Percentiles rank a stretch among this genome's conserved stretches.
Evolutionary conservation across 140 eudicot species (phyloP).

Genomic region (Flaveria floridana): DNA sequence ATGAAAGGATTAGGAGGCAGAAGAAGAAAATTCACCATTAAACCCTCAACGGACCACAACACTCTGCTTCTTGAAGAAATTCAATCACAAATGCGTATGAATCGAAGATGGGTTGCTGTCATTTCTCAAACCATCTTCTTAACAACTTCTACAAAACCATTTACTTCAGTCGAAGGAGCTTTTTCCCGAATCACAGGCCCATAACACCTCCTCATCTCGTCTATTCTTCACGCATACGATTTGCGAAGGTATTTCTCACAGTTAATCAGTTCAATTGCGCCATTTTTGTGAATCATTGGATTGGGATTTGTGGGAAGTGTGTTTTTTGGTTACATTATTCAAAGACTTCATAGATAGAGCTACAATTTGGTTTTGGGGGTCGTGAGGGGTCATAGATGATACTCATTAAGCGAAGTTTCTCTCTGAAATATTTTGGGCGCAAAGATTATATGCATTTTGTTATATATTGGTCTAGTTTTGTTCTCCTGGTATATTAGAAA

Average conservation of each 20-base stretch:
- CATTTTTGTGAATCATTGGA: too few relatives aligned
- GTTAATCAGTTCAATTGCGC: not conserved
- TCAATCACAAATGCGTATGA: conserved; percentile 12
- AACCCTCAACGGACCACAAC: conserved; percentile 16
- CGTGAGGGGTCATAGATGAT: conserved; percentile 2
- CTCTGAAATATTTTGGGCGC: conserved; percentile 1
- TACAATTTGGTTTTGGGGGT: conserved; percentile 1
- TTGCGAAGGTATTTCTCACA: conserved; percentile 29
- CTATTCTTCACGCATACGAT: conserved; percentile 30
- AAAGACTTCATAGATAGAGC: not conserved
- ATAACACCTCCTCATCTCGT: conserved; percentile 26
- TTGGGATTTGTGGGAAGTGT: too few relatives aligned
- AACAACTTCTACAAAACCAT: conserved; percentile 31
- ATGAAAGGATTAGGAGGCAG: conserved; percentile 5
- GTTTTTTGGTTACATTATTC: not conserved
- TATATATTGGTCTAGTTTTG: not conserved
- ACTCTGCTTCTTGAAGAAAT: not conserved
- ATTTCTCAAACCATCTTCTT: conserved; percentile 31
- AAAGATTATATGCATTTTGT: conserved; percentile 14
- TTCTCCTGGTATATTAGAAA: too few relatives aligned
- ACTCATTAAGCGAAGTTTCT: not conserved
- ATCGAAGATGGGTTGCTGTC: conserved; percentile 33
- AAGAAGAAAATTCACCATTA: not conserved
- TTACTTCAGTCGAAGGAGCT: conserved; percentile 26
- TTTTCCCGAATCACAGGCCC: conserved; percentile 19